These are phyloP conservation scores for Pichia heedii DNA, from an alignment of 805 yeast genomes.

Conservation along the genomic window DNA sequence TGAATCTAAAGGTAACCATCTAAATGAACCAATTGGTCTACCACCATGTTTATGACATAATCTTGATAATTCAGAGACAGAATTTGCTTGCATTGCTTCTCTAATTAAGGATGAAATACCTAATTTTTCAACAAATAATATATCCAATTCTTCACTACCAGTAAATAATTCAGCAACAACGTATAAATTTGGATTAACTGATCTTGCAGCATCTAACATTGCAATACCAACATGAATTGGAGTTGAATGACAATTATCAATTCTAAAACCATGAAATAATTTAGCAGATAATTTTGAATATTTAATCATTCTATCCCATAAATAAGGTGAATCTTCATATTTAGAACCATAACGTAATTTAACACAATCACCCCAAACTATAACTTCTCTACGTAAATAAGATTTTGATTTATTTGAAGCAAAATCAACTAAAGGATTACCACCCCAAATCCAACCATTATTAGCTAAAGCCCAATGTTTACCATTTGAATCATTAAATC, in stretches of 20 bases:
- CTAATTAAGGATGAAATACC: slow-evolving; percentile 85
- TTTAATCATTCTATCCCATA: slow-evolving; percentile 82
- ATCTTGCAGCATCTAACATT: slow-evolving; percentile 79
- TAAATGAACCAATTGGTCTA: slow-evolving; percentile 85
- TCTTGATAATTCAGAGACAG: slow-evolving; percentile 75
- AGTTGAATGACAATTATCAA: slow-evolving; percentile 94
- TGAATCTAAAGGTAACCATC: slow-evolving; percentile 69
- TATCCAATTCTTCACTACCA: slow-evolving; percentile 88
- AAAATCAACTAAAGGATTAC: slow-evolving; percentile 87
- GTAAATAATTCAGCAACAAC: slow-evolving; percentile 92
- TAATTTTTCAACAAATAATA: slow-evolving; percentile 79
- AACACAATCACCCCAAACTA: slow-evolving; percentile 97
- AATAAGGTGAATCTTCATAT: slow-evolving; percentile 76
- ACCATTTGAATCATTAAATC: slow-evolving; percentile 48
- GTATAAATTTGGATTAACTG: slow-evolving; percentile 74
- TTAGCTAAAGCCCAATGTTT: slow-evolving; percentile 70
- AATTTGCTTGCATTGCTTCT: slow-evolving; percentile 97
- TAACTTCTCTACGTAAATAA: slow-evolving; percentile 83
- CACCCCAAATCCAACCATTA: slow-evolving; percentile 99
- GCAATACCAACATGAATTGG: slow-evolving; percentile 92
- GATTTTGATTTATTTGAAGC: slow-evolving; percentile 75
- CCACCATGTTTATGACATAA: slow-evolving; percentile 92
- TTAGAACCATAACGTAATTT: slow-evolving; percentile 76
- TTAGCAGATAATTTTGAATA: slow-evolving; percentile 67
- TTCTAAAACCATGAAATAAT: slow-evolving; percentile 78